These are phyloP conservation scores for Xylaria sp. DNA, from an alignment of 2,329 filamentous ascomycete species.

Conservation along the genomic window DNA sequence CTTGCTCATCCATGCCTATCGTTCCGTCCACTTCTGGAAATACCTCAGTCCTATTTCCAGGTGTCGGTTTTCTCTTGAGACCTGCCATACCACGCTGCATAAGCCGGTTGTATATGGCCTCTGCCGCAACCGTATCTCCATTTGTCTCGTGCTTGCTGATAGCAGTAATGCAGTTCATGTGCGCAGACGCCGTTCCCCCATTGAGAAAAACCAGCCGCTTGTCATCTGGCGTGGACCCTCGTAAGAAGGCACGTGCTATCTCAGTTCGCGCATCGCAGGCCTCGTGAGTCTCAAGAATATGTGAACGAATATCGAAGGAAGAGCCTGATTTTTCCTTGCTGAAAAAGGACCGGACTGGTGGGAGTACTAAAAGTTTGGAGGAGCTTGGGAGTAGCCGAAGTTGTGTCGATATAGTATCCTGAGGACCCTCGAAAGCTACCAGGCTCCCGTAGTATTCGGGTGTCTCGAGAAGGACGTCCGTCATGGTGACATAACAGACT, in stretches of 20 bases:
- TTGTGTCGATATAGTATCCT: conserved; percentile 52
- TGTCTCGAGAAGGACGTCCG: conserved; percentile 25
- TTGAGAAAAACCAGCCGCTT: conserved; percentile 56
- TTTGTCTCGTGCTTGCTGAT: conserved; percentile 50
- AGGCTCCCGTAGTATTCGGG: conserved; percentile 43
- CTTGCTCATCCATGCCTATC: conserved; percentile 17
- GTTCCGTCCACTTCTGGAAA: conserved; percentile 5
- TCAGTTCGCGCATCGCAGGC: conserved; percentile 44
- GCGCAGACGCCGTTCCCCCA: conserved; percentile 52
- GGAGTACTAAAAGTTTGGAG: conserved; percentile 52
- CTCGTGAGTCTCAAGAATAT: conserved; percentile 47
- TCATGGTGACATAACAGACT: conserved; percentile 9
- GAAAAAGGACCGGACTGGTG: conserved; percentile 46
- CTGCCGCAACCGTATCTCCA: conserved; percentile 46
- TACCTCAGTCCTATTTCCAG: not conserved
- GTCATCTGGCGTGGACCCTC: conserved; percentile 39
- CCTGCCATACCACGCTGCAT: conserved; percentile 45
- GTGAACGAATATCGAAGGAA: conserved; percentile 34
- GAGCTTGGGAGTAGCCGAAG: conserved; percentile 55
- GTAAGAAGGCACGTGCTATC: conserved; percentile 48
- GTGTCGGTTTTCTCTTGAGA: conserved; percentile 23
- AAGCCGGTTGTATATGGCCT: conserved; percentile 46
- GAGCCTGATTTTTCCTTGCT: conserved; percentile 28
- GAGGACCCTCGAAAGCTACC: conserved; percentile 55
- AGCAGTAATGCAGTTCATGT: conserved; percentile 47